These are phyloP conservation scores for Aaosphaeria pasadenensis DNA, from an alignment of 2,329 filamentous ascomycete species.

Conservation along the genomic window DNA sequence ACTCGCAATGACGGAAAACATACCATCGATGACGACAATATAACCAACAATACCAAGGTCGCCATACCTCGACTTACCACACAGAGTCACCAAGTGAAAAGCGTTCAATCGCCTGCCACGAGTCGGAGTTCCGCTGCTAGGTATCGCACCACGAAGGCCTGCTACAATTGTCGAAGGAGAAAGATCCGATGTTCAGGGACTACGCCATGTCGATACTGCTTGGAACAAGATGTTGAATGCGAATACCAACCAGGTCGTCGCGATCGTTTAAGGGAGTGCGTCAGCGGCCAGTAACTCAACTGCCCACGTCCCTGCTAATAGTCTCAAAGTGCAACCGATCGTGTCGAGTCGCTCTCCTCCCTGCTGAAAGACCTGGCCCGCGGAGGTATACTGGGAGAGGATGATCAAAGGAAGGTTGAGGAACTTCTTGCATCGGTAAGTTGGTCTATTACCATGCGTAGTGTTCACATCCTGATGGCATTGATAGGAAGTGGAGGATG, in stretches of 20 bases:
- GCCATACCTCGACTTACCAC: too few species aligned
- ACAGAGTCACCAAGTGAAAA: too few species aligned
- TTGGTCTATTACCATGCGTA: not conserved
- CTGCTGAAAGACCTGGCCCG: conserved; percentile 19
- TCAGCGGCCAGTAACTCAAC: not conserved
- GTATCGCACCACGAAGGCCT: conserved; percentile 9
- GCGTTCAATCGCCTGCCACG: too few species aligned
- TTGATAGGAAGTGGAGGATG: too few species aligned
- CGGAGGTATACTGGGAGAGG: conserved; percentile 7
- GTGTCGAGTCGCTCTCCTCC: conserved; percentile 24
- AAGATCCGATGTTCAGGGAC: conserved; percentile 25
- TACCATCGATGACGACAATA: too few species aligned
- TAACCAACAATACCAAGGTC: too few species aligned
- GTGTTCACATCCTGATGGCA: not conserved
- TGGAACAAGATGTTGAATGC: not conserved
- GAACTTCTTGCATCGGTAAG: not conserved
- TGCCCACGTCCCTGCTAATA: not conserved
- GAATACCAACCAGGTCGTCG: not conserved
- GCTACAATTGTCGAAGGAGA: conserved; percentile 20
- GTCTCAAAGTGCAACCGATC: conserved; percentile 17
- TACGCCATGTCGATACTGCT: conserved; percentile 16
- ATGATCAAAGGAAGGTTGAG: conserved; percentile 12
- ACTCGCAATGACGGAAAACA: too few species aligned
- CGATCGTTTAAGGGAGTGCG: not conserved
- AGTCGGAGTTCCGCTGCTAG: too few species aligned